Percentiles rank a stretch among this genome's conserved stretches.
These are phyloP conservation scores for Ettlia oleoabundans DNA, from an alignment of 139 green algal species.

Conservation along the genomic window DNA sequence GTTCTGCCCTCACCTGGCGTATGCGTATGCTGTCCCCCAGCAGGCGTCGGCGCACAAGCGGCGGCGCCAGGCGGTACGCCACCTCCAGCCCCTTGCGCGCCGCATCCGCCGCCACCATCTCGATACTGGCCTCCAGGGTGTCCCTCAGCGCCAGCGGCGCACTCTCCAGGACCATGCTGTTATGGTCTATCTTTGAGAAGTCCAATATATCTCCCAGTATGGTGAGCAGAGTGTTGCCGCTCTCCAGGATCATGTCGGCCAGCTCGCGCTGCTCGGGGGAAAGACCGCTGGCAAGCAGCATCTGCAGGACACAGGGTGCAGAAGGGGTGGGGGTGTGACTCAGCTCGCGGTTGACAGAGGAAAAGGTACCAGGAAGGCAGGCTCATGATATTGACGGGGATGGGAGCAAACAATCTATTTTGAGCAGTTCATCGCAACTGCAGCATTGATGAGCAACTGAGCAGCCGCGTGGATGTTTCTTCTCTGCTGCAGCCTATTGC, in stretches of 20 bases:
- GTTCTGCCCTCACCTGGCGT: constrained; percentile 50
- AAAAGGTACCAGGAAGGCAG: background rate
- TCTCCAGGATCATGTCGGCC: constrained; percentile 54
- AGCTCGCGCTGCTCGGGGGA: constrained; percentile 68
- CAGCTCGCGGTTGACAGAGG: too few relatives aligned
- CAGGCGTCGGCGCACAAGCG: constrained; percentile 34
- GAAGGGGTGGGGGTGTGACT: background rate
- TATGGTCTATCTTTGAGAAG: constrained; percentile 62
- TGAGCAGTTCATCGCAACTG: too few relatives aligned
- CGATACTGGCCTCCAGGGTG: constrained; percentile 39
- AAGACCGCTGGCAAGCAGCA: constrained; percentile 59
- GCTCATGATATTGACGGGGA: background rate
- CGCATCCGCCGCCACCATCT: constrained; percentile 44
- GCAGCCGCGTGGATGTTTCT: too few relatives aligned
- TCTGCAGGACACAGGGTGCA: constrained; percentile 25
- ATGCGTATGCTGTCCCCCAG: constrained; percentile 56
- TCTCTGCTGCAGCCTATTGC: background rate
- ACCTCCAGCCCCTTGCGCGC: constrained; percentile 45
- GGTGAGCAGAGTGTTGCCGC: constrained; percentile 60
- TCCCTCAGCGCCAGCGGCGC: constrained; percentile 35
- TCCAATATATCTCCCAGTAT: constrained; percentile 69
- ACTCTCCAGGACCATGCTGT: constrained; percentile 44
- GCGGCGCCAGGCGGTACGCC: constrained; percentile 44
- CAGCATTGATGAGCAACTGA: too few relatives aligned
- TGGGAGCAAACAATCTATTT: too few relatives aligned